Conservation (phyloP, 2,329 filamentous ascomycete genomes). For the Hymenoscyphus linearis region DNA sequence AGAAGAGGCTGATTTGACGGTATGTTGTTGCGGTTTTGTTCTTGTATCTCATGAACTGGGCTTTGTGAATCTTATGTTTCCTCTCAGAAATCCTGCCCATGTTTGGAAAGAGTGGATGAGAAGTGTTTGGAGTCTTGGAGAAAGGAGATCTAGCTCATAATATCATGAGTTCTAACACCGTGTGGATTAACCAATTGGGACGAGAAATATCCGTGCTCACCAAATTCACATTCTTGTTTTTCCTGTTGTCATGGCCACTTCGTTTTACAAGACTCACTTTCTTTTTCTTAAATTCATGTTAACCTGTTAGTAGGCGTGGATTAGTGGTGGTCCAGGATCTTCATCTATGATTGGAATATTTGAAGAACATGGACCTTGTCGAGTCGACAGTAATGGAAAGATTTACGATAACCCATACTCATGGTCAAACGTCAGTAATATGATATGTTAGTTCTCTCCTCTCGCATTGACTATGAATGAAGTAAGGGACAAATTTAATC, state of each 20-base stretch:
- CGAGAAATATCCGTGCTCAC: too few relatives aligned
- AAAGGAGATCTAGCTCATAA: too few relatives aligned
- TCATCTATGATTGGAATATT: constrained; percentile 61
- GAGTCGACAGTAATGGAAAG: constrained; percentile 35
- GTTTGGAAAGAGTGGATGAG: too few relatives aligned
- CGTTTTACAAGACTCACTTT: background rate
- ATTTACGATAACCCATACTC: constrained; percentile 44
- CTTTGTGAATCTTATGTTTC: background rate
- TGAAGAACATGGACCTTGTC: constrained; percentile 50
- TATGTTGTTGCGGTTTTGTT: background rate
- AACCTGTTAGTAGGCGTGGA: constrained; percentile 40
- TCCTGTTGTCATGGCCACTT: too few relatives aligned
- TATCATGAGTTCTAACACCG: too few relatives aligned
- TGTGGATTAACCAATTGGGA: too few relatives aligned
- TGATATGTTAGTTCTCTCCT: constrained; percentile 42
- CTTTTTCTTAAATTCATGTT: background rate
- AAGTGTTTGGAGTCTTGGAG: too few relatives aligned
- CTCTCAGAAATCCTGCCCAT: too few relatives aligned
- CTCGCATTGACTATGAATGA: constrained; percentile 52
- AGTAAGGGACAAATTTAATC: background rate
- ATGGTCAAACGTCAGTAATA: constrained; percentile 55
- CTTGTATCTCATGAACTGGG: background rate
- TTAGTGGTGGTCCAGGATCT: constrained; percentile 61
- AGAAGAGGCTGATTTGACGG: constrained; percentile 44
- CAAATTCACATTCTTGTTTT: too few relatives aligned